Evolutionary conservation across 164 flowering plant species (phyloP), one percentile per base, ranked within the genome.

Genomic region (Berberis vulgaris): DNA sequence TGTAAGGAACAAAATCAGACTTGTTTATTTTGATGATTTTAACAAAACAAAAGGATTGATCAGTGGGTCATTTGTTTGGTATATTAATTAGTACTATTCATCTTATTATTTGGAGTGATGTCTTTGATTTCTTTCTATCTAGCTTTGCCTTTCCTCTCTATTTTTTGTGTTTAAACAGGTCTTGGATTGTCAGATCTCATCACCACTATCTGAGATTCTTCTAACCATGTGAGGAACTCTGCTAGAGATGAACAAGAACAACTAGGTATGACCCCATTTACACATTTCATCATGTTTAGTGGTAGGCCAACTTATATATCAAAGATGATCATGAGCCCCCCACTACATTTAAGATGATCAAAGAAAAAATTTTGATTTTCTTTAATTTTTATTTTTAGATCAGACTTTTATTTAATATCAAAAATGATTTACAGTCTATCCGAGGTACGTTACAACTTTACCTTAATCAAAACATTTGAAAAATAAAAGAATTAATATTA

Each of bases 201-300:
- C 71, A 67, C 54, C 65, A 64, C 42, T 65, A 66, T 69, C 54
- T 52, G 66, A 70, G 77, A 74, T 74, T 74, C 74, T 70, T 64
- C 67, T 64, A 71, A 71, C 67, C 77, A 74, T 65, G 73, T 67
- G 71, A 47, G 49, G 10, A 57, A 54, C 59, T 59, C 13, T 43
- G 70, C 53, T 62, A 60, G 42, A 39, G 66, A 44, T 67, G 57
- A 49, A 62, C 47, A 67, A 63, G 13, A 42, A 56, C 47, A n/a
- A 59, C 59, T 58, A 60, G 65, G 68, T 66, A 54, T 53, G 64
- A 62, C 45, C 65, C 26, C 47, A 69, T n/a, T 47, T 54, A 43
- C 53, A 44, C 63, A 57, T 66, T 49, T 52, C 38, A 43, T 61
- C 39, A 13, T 50, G 39, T 44, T 4, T 50, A 57, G 50, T 56